Evolutionary conservation across 2,329 filamentous ascomycete species (phyloP), one percentile per base, ranked within the genome.

Genomic region (Nemania sp.): DNA sequence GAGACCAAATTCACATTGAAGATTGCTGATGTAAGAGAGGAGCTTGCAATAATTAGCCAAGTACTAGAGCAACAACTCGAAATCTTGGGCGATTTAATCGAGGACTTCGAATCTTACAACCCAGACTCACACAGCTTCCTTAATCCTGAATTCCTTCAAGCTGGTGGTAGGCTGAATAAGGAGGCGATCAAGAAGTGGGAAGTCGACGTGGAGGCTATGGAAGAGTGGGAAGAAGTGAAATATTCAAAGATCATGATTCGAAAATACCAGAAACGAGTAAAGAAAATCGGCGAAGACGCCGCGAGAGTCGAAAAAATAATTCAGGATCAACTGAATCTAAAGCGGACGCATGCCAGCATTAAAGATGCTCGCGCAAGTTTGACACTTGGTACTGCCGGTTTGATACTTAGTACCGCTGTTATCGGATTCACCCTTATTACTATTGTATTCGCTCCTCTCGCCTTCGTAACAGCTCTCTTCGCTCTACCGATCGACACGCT

Each of bases 351-450:
- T n/a, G 43, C 45, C 5, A 57, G 64, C 24, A 47, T 61, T 45
- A 24, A 26, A 20, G 7, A 27, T 24, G 55, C 55, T 2, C 57
- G 43, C n/a, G 43, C 57, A 7, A n/a, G 57, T 11, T n/a, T 60
- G 1, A 51, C n/a, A 1, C 41, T 70, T 4, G 35, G 60, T 8
- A 54, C 51, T 1, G 56, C 64, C 15, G n/a, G n/a, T n/a, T n/a
- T n/a, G n/a, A n/a, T n/a, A n/a, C n/a, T n/a, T n/a, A n/a, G n/a
- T n/a, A n/a, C n/a, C n/a, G n/a, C n/a, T n/a, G 64, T 70, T n/a
- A 67, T 67, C n/a, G 64, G 67, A 1, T 70, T 70, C 24, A 70
- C 67, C 7, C 22, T 70, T 20, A 43, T 67, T 15, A 70, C 67
- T 13, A 32, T 70, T 3, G 62, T 69, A 43, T 69, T 70, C 29